Evolutionary conservation across 2,329 filamentous ascomycete genomes (phyloP), one percentile per base, ranked within the genome.

Genomic region (Leptographium lundbergii): DNA sequence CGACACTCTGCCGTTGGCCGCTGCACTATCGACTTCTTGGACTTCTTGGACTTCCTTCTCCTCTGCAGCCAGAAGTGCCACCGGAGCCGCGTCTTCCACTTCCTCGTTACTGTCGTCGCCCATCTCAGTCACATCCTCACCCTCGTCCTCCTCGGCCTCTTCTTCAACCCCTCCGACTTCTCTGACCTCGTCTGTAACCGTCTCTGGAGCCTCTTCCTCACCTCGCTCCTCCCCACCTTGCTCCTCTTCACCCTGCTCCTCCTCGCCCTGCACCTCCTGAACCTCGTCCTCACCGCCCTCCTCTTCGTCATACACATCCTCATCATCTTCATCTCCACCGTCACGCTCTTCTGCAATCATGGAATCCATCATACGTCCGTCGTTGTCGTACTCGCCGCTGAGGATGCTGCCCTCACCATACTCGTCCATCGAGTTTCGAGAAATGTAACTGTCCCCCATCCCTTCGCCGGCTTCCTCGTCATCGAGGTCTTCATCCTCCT

Each of bases 381-480:
- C 73, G 29, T 69, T 74, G 11, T 78, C 73, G 57, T 75, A 71
- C 47, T 75, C 74, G 32, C 71, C 74, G 54, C 72, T 74, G 50
- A 75, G 64, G 27, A 73, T 66, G 61, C 75, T 78, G 39, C 68
- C 69, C 61, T 75, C 75, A 34, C 68, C 71, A 17, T 70, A 70
- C 34, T 75, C 72, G 45, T 70, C 71, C 45, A 52, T 61, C 56
- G 59, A 72, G 29, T 68, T 71, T 50, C 70, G 67, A 6, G 74
- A 76, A 27, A 77, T 68, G 61, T 74, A 76, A 61, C 74, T 76
- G 55, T 76, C 74, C 6, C 65, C 74, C 65, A 76, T 70, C 24
- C 71, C 76, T 34, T 77, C 76, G 17, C 71, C 73, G 17, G 73
- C 68, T 24, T 72, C 73, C 17, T 77, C 74, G 4, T 74, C 68